Conservation (phyloP, 2,329 filamentous ascomycete species). For the Sphaceloma murrayae region DNA sequence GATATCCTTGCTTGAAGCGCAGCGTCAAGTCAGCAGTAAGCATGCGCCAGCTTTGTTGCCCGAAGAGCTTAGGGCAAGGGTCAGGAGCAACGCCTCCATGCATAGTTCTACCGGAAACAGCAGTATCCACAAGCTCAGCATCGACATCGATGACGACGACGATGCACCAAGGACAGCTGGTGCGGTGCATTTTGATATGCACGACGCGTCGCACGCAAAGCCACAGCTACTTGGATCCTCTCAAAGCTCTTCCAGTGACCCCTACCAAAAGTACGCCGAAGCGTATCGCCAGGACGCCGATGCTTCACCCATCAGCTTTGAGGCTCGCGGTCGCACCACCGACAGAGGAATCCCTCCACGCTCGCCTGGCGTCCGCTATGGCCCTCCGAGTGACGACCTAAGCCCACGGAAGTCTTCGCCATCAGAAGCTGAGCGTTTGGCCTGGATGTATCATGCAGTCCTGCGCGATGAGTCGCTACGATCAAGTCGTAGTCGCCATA, state of each 20-base stretch:
- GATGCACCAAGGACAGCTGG: slow-evolving; percentile 9
- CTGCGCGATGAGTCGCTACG: slow-evolving; percentile 20
- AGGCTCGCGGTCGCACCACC: slow-evolving; percentile 20
- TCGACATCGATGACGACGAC: slow-evolving; percentile 12
- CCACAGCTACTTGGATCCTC: not conserved
- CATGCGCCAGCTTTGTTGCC: slow-evolving; percentile 22
- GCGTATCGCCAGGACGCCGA: slow-evolving; percentile 14
- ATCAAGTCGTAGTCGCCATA: slow-evolving; percentile 16
- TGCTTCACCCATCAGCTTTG: slow-evolving; percentile 14
- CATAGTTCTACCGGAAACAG: slow-evolving; percentile 17
- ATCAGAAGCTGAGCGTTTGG: slow-evolving; percentile 17
- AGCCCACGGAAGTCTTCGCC: not conserved
- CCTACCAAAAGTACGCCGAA: slow-evolving; percentile 5
- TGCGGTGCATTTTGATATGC: not conserved
- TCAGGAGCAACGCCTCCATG: slow-evolving; percentile 18
- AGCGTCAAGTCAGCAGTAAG: slow-evolving; percentile 16
- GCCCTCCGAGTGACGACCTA: not conserved
- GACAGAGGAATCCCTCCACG: slow-evolving; percentile 8
- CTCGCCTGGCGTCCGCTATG: not conserved
- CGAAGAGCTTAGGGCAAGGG: slow-evolving; percentile 26
- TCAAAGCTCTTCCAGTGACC: not conserved
- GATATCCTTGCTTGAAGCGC: slow-evolving; percentile 24
- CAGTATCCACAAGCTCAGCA: slow-evolving; percentile 11
- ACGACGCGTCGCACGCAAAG: not conserved
- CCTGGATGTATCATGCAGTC: slow-evolving; percentile 23